Evolutionary conservation across 2,329 filamentous ascomycete species (phyloP).

Genomic region (Ophiostoma sp.): DNA sequence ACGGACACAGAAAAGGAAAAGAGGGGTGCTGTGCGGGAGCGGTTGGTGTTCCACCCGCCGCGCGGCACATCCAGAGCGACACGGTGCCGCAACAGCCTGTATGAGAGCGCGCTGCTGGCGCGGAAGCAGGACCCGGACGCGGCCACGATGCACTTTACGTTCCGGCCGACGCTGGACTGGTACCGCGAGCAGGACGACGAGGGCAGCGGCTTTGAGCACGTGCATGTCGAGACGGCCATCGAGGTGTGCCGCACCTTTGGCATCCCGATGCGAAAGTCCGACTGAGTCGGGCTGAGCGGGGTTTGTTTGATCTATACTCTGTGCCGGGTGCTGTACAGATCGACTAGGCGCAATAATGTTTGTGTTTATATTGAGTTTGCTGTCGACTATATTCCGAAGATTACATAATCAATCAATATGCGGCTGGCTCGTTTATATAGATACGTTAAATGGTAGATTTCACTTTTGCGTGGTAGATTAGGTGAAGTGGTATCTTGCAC

Average conservation of each 20-base stretch:
- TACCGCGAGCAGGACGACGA: slow-evolving; percentile 45
- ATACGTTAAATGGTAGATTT: no score
- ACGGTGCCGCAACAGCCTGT: slow-evolving; percentile 43
- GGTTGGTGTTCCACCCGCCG: slow-evolving; percentile 46
- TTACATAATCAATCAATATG: not conserved
- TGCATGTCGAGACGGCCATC: not conserved
- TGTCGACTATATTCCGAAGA: not conserved
- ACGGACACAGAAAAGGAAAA: not conserved
- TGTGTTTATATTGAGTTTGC: no score
- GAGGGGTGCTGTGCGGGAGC: not conserved
- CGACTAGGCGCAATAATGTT: no score
- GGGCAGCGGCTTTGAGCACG: slow-evolving; percentile 40
- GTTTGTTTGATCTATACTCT: no score
- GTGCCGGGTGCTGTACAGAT: no score
- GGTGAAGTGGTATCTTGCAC: not conserved
- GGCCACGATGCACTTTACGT: slow-evolving; percentile 38
- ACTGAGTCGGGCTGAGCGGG: not conserved
- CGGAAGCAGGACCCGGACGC: slow-evolving; percentile 28
- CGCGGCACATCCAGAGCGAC: slow-evolving; percentile 30
- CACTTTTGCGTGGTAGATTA: no score
- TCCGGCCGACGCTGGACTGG: slow-evolving; percentile 48
- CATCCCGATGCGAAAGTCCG: not conserved
- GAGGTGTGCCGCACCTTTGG: not conserved
- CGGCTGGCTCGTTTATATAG: no score
- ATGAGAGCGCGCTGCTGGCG: slow-evolving; percentile 35